Conservation (phyloP, 139 green algal genomes). For the Cymbomonas tetramitiformis region DNA sequence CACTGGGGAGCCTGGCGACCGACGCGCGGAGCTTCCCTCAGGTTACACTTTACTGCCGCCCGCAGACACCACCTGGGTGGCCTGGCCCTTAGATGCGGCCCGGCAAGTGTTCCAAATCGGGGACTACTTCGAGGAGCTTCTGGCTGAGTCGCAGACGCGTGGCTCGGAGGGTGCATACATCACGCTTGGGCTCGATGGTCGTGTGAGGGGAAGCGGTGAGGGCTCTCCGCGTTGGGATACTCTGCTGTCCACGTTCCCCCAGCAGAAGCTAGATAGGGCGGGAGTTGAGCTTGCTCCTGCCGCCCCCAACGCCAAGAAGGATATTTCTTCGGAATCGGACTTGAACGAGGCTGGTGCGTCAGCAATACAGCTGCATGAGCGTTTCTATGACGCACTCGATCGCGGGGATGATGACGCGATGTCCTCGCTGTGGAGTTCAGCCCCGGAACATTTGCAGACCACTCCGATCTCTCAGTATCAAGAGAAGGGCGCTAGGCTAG, state of each 20-base stretch:
- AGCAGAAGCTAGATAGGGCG: slow-evolving; percentile 1
- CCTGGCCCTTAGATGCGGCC: slow-evolving; percentile 2
- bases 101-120: neutral
- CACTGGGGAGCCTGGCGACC: neutral
- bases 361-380: neutral
- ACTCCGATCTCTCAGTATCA: neutral
- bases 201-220: slow-evolving; percentile 6
- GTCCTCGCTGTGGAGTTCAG: neutral
- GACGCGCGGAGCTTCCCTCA: too few species aligned
- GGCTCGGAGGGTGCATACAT: slow-evolving; percentile 4
- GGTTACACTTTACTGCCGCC: too few species aligned
- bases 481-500: neutral
- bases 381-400: slow-evolving; percentile 12
- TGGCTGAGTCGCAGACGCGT: neutral
- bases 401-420: slow-evolving; percentile 4
- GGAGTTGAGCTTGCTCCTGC: neutral
- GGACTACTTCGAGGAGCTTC: slow-evolving; percentile 1
- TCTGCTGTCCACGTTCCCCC: slow-evolving; percentile 15
- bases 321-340: neutral
- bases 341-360: neutral
- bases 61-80: slow-evolving; percentile 5
- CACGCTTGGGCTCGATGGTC: slow-evolving; percentile 7
- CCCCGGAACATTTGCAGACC: too few species aligned
- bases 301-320: neutral
- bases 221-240: slow-evolving; percentile 6